Percentiles rank a stretch among this genome's conserved stretches.
Conservation (phyloP, 164 flowering plant genomes). For the Tinospora cordifolia region DNA sequence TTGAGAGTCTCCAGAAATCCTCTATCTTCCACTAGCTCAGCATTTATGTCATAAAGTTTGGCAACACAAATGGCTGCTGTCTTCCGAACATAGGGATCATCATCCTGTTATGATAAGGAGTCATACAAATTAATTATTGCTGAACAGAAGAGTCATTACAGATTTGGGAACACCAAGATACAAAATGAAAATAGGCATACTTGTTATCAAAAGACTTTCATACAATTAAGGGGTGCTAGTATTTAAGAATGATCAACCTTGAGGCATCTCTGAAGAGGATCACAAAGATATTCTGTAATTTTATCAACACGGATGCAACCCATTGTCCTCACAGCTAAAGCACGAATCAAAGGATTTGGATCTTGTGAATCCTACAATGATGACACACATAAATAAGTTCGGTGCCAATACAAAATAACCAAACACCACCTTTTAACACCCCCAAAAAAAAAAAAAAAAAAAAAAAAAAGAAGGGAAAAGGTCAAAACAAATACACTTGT, state of each 20-base stretch:
- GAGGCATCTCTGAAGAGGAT: conserved; percentile 96
- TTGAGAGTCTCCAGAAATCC: conserved; percentile 91
- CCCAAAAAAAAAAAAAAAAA: too few species aligned
- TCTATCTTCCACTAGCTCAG: conserved; percentile 97
- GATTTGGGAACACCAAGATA: not conserved
- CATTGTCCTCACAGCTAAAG: conserved; percentile 97
- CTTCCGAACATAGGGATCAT: conserved; percentile 99
- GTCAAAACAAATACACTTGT: not conserved
- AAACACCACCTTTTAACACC: conserved; percentile 1
- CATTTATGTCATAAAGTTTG: conserved; percentile 94
- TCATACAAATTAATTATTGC: too few species aligned
- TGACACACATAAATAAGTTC: not conserved
- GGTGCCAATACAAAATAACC: not conserved
- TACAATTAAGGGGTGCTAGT: not conserved
- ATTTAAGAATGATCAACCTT: conserved; percentile 49
- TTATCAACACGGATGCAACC: conserved; percentile 99
- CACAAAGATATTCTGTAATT: conserved; percentile 96
- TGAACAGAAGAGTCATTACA: not conserved
- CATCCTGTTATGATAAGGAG: conserved; percentile 57
- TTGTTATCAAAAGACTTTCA: not conserved
- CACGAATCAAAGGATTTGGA: conserved; percentile 96
- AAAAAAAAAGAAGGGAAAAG: too few species aligned
- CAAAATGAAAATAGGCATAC: not conserved
- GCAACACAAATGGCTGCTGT: conserved; percentile 99
- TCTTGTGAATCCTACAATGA: conserved; percentile 91